Evolutionary conservation across 176 grass and related monocot species (phyloP), one percentile per base, ranked within the genome.

Genomic region (Bothriochloa decipiens): DNA sequence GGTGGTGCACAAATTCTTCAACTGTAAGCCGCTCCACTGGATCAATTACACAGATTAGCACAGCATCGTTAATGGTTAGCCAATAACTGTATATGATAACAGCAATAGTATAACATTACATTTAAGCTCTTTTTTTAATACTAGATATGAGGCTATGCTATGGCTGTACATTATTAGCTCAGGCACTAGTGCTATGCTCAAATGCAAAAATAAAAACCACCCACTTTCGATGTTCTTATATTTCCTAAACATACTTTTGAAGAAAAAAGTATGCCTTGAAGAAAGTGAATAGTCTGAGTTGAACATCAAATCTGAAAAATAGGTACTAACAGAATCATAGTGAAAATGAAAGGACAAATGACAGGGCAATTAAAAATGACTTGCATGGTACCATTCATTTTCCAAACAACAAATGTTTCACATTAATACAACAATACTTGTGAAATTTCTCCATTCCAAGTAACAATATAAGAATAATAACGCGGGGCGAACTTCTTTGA

Each of bases 1-100:
- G 91, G 72, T 99, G 96, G n/a, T 92, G 92, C 70, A 99, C 86
- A 70, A 98, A 98, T 57, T 98, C 95, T 79, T 99, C 96, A 83
- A 96, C 87, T 52, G 93, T 99, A 25, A 99, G 89, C 5, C 93
- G 93, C 89, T 99, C 93, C 80, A 99, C 96, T 99, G 89, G 80
- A 92, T 82, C 68, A 66, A 93, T 87, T 75, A 78, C 46, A 88
- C 50, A 23, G 4, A 57, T 84, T 82, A 84, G 22, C 28, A 80
- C 11, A 68, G 11, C 20, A 71, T 43, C n/a, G 4, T 85, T 75
- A 76, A 80, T 52, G 25, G 25, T 20, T 80, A 33, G 39, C 17
- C 22, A 6, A 15, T 36, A 70, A 39, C 39, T 63, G 40, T 78
- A 65, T 20, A 69, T 55, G 18, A 36, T 71, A 86, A 57, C 11